phyloP scores from a whole-genome alignment of 805 yeast species.

The Suhomyces xylopsoci region DNA sequence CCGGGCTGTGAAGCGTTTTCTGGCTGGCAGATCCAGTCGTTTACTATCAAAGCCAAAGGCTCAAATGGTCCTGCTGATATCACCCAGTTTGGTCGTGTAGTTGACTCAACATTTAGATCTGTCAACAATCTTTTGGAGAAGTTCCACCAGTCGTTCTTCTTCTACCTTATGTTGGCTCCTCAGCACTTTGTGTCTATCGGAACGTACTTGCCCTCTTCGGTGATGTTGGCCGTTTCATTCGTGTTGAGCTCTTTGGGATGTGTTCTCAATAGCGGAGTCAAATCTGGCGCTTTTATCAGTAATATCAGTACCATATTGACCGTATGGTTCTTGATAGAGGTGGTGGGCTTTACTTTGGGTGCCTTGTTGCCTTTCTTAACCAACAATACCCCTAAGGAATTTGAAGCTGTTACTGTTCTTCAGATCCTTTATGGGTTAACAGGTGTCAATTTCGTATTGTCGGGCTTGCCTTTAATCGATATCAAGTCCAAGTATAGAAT shows the following conservation, averaged over 20 bases:
- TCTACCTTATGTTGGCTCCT: constrained; percentile 79
- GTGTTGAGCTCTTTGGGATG: constrained; percentile 65
- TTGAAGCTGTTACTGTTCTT: constrained; percentile 12
- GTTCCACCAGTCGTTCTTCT: constrained; percentile 95
- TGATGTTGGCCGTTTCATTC: constrained; percentile 64
- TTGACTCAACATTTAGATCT: constrained; percentile 84
- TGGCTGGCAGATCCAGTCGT: constrained; percentile 93
- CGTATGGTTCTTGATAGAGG: constrained; percentile 27
- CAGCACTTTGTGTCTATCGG: constrained; percentile 86
- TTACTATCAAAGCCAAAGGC: constrained; percentile 73
- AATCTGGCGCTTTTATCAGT: constrained; percentile 17
- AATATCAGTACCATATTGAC: constrained; percentile 24
- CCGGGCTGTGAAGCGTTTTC: constrained; percentile 88
- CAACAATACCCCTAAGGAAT: constrained; percentile 9
- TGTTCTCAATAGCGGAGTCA: constrained; percentile 44
- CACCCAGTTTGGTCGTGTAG: constrained; percentile 86
- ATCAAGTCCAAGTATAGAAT: constrained; percentile 12
- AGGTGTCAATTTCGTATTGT: constrained; percentile 9
- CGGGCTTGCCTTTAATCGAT: constrained; percentile 12
- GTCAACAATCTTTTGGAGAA: constrained; percentile 91
- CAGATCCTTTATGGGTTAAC: constrained; percentile 17
- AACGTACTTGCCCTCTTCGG: constrained; percentile 85
- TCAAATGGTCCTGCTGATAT: constrained; percentile 61
- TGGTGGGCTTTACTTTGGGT: constrained; percentile 20
- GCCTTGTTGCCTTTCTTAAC: constrained; percentile 25